phyloP scores from a whole-genome alignment of 345 rosid genomes.

The Salix suchowensis region DNA sequence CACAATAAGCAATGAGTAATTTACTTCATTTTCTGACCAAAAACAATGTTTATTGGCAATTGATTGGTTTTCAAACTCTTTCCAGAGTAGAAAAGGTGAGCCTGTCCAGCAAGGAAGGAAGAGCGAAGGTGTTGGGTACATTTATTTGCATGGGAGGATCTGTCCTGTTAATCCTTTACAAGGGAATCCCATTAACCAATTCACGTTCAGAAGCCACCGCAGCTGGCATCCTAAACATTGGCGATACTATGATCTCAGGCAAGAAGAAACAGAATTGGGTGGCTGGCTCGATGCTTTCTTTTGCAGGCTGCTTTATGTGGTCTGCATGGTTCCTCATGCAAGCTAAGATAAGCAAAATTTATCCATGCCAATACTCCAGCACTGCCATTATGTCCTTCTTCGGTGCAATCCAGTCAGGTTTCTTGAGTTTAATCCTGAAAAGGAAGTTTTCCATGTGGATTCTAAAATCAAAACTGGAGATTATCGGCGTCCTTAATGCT shows the following conservation, averaged over 20 bases:
- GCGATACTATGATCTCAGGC: background rate
- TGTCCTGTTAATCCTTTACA: slow-evolving; percentile 13
- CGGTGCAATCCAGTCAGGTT: slow-evolving; percentile 20
- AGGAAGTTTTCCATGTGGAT: slow-evolving; percentile 18
- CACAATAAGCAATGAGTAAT: background rate
- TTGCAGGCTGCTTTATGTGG: slow-evolving; percentile 18
- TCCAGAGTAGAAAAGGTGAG: slow-evolving; percentile 20
- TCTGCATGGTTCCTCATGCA: slow-evolving; percentile 30
- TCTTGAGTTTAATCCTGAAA: background rate
- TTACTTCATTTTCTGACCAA: background rate
- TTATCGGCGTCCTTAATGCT: slow-evolving; percentile 7
- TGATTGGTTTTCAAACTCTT: background rate
- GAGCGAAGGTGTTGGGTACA: slow-evolving; percentile 21
- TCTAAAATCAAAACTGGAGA: slow-evolving; percentile 18
- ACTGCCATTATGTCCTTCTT: slow-evolving; percentile 18
- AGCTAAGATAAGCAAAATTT: slow-evolving; percentile 14
- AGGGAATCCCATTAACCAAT: slow-evolving; percentile 17
- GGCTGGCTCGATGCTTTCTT: slow-evolving; percentile 18
- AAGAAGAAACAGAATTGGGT: slow-evolving; percentile 14
- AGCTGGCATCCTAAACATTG: no score
- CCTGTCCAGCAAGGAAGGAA: slow-evolving; percentile 18
- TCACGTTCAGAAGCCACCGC: background rate
- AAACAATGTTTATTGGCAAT: background rate
- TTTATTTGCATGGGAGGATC: slow-evolving; percentile 24
- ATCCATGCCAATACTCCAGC: slow-evolving; percentile 24